phyloP scores from a whole-genome alignment of 2,329 filamentous ascomycete genomes.

The Cercospora zeina region DNA sequence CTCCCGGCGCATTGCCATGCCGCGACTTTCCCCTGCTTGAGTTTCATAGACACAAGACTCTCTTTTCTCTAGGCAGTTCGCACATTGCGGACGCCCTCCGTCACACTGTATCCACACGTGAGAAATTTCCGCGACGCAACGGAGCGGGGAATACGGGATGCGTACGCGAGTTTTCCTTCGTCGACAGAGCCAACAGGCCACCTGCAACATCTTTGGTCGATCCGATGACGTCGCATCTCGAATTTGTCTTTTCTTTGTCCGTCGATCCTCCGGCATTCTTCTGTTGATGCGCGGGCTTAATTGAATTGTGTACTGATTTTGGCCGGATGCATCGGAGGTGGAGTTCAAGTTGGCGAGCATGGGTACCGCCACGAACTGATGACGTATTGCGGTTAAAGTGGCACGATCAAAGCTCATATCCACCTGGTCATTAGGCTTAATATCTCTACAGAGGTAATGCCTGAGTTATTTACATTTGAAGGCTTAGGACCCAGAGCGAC shows the following conservation, averaged over 20 bases:
- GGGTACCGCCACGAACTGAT: too few relatives aligned
- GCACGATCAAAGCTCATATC: too few relatives aligned
- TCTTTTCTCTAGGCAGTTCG: neutral
- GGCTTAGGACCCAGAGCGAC: too few relatives aligned
- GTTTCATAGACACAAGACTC: constrained; percentile 9
- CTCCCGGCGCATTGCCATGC: constrained; percentile 4
- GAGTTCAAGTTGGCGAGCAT: neutral
- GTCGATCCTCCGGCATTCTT: neutral
- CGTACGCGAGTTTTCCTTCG: constrained; percentile 8
- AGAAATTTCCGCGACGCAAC: neutral
- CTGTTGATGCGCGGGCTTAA: neutral
- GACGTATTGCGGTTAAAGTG: too few relatives aligned
- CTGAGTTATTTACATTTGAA: too few relatives aligned
- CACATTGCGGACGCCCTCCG: constrained; percentile 1
- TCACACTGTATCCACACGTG: neutral
- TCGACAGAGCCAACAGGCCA: constrained; percentile 5
- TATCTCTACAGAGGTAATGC: too few relatives aligned
- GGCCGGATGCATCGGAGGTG: neutral
- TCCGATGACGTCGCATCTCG: neutral
- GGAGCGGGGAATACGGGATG: neutral
- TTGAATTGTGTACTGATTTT: neutral
- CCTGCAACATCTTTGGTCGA: constrained; percentile 5
- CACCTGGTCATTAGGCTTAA: too few relatives aligned
- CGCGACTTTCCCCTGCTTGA: constrained; percentile 1
- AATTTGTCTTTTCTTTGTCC: constrained; percentile 3